phyloP scores from a whole-genome alignment of 2,329 filamentous ascomycete species.

The Xylaria hypoxylon region DNA sequence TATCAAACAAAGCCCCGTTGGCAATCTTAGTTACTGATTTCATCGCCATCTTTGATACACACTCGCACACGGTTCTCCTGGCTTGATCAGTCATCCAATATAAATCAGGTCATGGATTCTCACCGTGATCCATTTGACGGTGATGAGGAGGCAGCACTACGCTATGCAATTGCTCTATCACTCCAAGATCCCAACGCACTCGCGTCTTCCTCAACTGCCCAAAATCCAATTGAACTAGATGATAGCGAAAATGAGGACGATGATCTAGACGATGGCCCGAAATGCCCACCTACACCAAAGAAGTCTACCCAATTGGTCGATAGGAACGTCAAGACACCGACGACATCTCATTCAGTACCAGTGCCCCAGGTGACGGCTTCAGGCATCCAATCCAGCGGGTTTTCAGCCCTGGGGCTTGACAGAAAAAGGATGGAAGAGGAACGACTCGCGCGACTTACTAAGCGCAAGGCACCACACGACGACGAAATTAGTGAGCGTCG shows the following conservation, averaged over 20 bases:
- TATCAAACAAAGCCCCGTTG: neutral
- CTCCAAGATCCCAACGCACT: conserved; percentile 52
- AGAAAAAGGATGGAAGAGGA: conserved; percentile 88
- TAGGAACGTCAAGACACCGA: conserved; percentile 21
- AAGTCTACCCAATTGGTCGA: conserved; percentile 29
- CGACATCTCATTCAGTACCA: conserved; percentile 11
- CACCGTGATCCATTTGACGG: conserved; percentile 45
- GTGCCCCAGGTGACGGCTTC: neutral
- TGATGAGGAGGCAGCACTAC: conserved; percentile 70
- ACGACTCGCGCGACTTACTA: conserved; percentile 76
- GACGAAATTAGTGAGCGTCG: conserved; percentile 33
- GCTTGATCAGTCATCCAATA: neutral
- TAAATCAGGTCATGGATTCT: conserved; percentile 40
- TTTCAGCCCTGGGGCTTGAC: conserved; percentile 68
- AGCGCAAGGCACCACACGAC: conserved; percentile 61
- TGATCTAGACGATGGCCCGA: conserved; percentile 46
- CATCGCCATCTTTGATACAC: too few species aligned
- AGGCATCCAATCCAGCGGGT: conserved; percentile 16
- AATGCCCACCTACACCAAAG: conserved; percentile 41
- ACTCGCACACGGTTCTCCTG: neutral
- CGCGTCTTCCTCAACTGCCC: conserved; percentile 34
- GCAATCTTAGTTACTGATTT: neutral
- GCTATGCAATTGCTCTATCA: conserved; percentile 70
- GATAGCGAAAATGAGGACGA: conserved; percentile 51
- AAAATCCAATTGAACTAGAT: conserved; percentile 49